Evolutionary conservation across 1,139 yeast genomes (phyloP).

Genomic region (Diutina mesorugosa): DNA sequence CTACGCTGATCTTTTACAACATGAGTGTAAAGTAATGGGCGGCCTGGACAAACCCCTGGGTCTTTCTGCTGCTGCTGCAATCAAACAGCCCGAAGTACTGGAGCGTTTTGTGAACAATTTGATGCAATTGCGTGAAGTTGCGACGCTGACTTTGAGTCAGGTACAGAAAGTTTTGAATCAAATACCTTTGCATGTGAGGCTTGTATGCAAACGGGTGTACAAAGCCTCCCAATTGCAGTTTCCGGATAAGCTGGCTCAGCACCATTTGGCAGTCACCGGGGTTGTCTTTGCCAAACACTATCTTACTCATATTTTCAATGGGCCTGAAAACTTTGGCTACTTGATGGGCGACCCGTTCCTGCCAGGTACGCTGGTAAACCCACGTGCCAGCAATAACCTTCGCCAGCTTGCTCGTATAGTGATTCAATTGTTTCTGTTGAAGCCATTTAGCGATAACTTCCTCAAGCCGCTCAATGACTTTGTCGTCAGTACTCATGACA

Average conservation of each 20-base stretch:
- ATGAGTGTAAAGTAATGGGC: slow-evolving; percentile 35
- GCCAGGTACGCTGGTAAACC: slow-evolving; percentile 13
- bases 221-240: slow-evolving; percentile 25
- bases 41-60: slow-evolving; percentile 13
- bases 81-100: slow-evolving; percentile 65
- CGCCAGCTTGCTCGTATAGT: slow-evolving; percentile 46
- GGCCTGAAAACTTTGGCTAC: slow-evolving; percentile 55
- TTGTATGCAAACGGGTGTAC: slow-evolving; percentile 24
- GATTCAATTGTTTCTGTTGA: slow-evolving; percentile 54
- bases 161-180: slow-evolving; percentile 22
- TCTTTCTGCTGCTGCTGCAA: slow-evolving; percentile 54
- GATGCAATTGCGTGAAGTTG: slow-evolving; percentile 58
- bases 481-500: slow-evolving; percentile 36
- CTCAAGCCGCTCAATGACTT: slow-evolving; percentile 74
- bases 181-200: slow-evolving; percentile 51
- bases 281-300: slow-evolving; percentile 53
- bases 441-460: slow-evolving; percentile 59
- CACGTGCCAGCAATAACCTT: slow-evolving; percentile 33
- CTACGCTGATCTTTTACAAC: slow-evolving; percentile 32
- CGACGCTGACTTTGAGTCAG: slow-evolving; percentile 43
- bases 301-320: slow-evolving; percentile 49
- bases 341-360: slow-evolving; percentile 15
- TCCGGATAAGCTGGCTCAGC: slow-evolving; percentile 39
- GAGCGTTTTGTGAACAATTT: slow-evolving; percentile 58
- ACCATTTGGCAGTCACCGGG: slow-evolving; percentile 57